phyloP scores from a whole-genome alignment of 1,284 basidiomycete genomes.

The Apiotrichum gracile region DNA sequence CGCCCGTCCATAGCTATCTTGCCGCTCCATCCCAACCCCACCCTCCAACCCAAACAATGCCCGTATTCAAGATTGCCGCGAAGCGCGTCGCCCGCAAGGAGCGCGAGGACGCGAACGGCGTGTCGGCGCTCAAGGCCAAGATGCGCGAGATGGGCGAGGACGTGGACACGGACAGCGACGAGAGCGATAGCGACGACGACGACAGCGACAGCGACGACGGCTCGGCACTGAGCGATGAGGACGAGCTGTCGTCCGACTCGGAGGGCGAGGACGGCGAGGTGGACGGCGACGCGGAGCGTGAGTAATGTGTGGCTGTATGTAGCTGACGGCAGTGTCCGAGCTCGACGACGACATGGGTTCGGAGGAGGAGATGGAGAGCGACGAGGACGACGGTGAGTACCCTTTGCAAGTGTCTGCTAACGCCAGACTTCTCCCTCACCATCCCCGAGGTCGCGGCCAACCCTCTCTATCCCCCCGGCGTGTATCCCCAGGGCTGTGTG shows the following conservation, averaged over 20 bases:
- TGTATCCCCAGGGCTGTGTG: conserved; percentile 57
- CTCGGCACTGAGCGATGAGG: conserved; percentile 36
- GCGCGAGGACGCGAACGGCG: conserved; percentile 60
- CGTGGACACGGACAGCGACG: not conserved
- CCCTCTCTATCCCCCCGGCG: conserved; percentile 50
- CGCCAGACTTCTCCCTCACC: conserved; percentile 51
- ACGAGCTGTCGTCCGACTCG: conserved; percentile 13
- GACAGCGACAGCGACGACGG: conserved; percentile 47
- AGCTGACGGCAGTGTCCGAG: not conserved
- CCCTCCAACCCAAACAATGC: conserved; percentile 16
- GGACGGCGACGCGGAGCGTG: not conserved
- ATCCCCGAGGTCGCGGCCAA: conserved; percentile 58
- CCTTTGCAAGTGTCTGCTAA: not conserved
- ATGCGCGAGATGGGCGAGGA: conserved; percentile 53
- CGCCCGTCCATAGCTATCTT: too few relatives aligned
- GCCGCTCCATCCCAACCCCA: not conserved
- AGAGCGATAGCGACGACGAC: conserved; percentile 25
- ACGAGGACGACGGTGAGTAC: conserved; percentile 2
- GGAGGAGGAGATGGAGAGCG: conserved; percentile 18
- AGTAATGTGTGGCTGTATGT: not conserved
- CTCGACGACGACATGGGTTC: conserved; percentile 4
- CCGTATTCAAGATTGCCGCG: conserved; percentile 73
- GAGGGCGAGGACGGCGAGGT: conserved; percentile 5
- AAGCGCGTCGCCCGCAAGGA: conserved; percentile 61
- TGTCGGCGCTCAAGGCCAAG: conserved; percentile 52